Base-by-base conservation (phyloP, 176 grass and related monocot species). In the Ensete ventricosum region DNA sequence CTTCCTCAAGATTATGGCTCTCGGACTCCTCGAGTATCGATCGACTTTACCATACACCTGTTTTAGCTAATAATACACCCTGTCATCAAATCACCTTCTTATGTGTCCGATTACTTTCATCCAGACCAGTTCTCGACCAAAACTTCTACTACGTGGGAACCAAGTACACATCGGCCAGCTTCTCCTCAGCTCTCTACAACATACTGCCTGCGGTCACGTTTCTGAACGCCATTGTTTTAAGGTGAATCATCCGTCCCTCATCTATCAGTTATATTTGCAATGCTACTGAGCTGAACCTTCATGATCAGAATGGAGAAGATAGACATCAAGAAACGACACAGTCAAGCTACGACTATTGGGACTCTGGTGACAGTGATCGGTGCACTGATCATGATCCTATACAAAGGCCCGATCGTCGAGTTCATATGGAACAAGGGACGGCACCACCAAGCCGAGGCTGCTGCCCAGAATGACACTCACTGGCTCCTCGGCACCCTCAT, bases 61-160 rank as follows among this genome's bases (percentile, higher is more conserved):
- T 43, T 43, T 43, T 5, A 43, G 34, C 4, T 43, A 43, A 43
- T 6, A 6, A 6, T 43, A 43, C 29, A 34, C 34, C 0, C 4
- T 43, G 34, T 43, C 34, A 43, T 43, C 34, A 49, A 26, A 69
- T 14, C 7, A 11, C 1, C 34, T 70, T 50, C 67, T 70, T 50
- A 70, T 51, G 25, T 70, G 20, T 9, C 27, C 20, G 16, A 58
- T 49, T 1, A 49, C 43, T 80, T 22, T 19, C 9, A 73, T 73
- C 20, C 86, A 98, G 95, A 13, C 95, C 90, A 1, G 95, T 99
- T 70, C 75, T 99, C 58, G 95, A 99, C 76, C 95, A 94, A 80
- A 99, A 94, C 81, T 86, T 99, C 9, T 99, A 99, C 83, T 99
- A 82, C 84, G 82, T 91, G 90, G 95, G 95, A 0, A 82, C 82